Base-by-base conservation (phyloP, 2,329 filamentous ascomycete genomes). In the Penicillium sp. region DNA sequence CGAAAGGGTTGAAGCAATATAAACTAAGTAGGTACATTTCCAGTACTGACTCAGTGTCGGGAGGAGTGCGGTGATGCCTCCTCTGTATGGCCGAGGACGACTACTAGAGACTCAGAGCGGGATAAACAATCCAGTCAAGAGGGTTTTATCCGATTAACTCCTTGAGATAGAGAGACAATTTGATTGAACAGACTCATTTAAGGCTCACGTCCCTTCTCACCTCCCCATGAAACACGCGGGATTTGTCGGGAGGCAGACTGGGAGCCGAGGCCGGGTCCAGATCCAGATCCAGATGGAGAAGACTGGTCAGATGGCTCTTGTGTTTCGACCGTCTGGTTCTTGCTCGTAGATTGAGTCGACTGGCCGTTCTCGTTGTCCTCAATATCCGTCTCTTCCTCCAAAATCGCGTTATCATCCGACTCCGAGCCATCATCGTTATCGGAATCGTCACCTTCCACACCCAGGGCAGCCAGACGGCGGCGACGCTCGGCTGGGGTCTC, bases 401-500 rank as follows among this genome's bases (percentile, higher is more conserved):
- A 62, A 10, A 68, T 58, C 9, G 66, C 61, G 11, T 69, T 66
- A 39, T 62, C 66, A 13, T 67, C 68, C 1, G 65, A 64, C 18
- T 68, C 67, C 4, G 61, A 57, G 29, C 53, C 60, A 45, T 49
- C 34, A 9, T 55, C 65, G 9, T 56, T 55, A 5, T 69, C 68
- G 1, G 62, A 62, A 13, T 68, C 64, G 7, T 67, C 69, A 29
- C 67, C 61, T 8, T 65, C 60, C 46, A 74, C 64, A 42, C 76
- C 76, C 11, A 79, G 61, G 1, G 76, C 77, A 26, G 76, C 77
- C 8, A 79, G 69, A 65, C 77, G 75, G 55, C 77, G 76, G 46
- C 76, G 72, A 38, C 76, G 76, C 59, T 79, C 77, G 9, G 76
- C 77, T 1, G 76, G 75, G 4, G 77, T 79, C 57, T 78, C 75